These are phyloP conservation scores for Trichoderma orchidacearum DNA, from an alignment of 495 filamentous ascomycete genomes.

Conservation along the genomic window DNA sequence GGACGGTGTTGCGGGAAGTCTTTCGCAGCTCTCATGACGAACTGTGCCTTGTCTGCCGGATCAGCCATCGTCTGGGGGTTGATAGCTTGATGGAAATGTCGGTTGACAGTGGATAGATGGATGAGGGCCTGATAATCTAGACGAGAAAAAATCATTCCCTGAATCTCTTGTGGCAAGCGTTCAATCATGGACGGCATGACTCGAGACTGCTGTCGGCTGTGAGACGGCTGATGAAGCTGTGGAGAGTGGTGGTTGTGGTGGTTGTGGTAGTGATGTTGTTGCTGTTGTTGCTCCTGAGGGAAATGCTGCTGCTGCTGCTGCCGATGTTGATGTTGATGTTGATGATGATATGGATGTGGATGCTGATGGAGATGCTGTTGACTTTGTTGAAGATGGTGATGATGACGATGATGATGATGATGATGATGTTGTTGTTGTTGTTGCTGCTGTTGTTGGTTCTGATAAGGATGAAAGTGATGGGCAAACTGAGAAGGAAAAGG, in stretches of 20 bases:
- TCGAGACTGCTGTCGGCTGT: neutral
- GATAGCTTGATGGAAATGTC: neutral
- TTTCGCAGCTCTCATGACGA: conserved; percentile 11
- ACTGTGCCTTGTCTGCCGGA: conserved; percentile 1
- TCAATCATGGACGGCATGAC: conserved; percentile 1
- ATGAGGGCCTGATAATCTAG: conserved; percentile 4
- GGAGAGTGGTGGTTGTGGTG: neutral
- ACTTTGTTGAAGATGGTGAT: neutral
- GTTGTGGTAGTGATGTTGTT: neutral
- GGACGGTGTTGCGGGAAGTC: conserved; percentile 11
- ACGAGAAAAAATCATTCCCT: neutral
- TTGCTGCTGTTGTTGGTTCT: neutral
- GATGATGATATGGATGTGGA: neutral
- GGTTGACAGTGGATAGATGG: conserved; percentile 2
- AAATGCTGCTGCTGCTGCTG: neutral
- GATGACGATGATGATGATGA: neutral
- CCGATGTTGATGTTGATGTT: neutral
- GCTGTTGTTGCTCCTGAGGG: neutral
- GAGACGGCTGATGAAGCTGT: neutral
- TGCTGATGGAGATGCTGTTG: neutral
- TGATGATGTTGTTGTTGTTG: neutral
- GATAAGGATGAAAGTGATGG: neutral
- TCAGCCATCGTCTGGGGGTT: conserved; percentile 3
- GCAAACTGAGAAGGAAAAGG: neutral
- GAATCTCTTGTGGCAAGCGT: neutral